These are phyloP conservation scores for Hypoxylon fragiforme DNA, from an alignment of 495 filamentous ascomycete genomes.

Conservation along the genomic window DNA sequence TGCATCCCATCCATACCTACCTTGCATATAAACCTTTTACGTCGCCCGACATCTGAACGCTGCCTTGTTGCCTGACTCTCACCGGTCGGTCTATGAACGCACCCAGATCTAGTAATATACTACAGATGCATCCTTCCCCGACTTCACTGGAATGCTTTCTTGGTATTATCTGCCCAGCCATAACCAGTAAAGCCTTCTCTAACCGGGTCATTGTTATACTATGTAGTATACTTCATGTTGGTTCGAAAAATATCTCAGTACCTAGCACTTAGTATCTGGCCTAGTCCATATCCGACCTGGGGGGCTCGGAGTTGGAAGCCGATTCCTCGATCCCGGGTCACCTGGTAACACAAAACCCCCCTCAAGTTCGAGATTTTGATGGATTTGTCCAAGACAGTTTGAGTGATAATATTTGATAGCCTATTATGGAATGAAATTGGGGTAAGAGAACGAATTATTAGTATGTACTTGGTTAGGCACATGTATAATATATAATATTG, in stretches of 20 bases:
- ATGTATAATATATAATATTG: too few relatives aligned
- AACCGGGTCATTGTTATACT: too few relatives aligned
- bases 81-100: slow-evolving; percentile 29
- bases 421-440: neutral
- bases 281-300: neutral
- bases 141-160: slow-evolving; percentile 1
- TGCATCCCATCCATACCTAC: too few relatives aligned
- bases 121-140: slow-evolving; percentile 2
- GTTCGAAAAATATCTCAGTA: too few relatives aligned
- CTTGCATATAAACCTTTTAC: neutral
- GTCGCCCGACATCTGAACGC: too few relatives aligned
- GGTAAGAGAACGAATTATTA: too few relatives aligned
- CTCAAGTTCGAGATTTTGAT: neutral
- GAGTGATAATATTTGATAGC: slow-evolving; percentile 3
- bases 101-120: slow-evolving; percentile 11
- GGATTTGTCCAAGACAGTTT: slow-evolving; percentile 8
- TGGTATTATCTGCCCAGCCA: neutral
- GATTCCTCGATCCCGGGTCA: slow-evolving; percentile 31
- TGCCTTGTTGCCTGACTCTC: slow-evolving; percentile 30
- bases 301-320: slow-evolving; percentile 23
- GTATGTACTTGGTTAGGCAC: too few relatives aligned
- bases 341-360: slow-evolving; percentile 13
- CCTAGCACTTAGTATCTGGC: slow-evolving; percentile 6
- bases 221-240: too few relatives aligned
- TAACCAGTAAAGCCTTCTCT: slow-evolving; percentile 22